These are phyloP conservation scores for Aspergillus tubingensis DNA, from an alignment of 2,329 filamentous ascomycete genomes.

Conservation along the genomic window DNA sequence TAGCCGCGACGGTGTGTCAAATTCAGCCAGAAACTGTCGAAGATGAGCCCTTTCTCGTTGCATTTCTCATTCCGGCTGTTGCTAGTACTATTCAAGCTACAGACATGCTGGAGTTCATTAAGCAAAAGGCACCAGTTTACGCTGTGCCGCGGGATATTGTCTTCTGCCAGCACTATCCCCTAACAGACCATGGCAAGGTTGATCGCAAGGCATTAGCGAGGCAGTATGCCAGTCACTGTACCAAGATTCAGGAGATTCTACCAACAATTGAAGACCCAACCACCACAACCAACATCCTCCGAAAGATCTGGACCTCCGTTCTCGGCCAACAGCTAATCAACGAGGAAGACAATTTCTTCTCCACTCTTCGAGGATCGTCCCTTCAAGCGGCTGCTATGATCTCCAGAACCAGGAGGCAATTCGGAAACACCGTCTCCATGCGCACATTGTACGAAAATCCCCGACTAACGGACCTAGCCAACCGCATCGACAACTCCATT, in stretches of 20 bases:
- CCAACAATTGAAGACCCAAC: not conserved
- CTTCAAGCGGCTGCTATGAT: constrained; percentile 12
- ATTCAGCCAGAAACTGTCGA: not conserved
- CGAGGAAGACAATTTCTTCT: constrained; percentile 12
- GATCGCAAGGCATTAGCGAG: constrained; percentile 19
- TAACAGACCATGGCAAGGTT: constrained; percentile 73
- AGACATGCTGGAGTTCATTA: constrained; percentile 64
- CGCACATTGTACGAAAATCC: constrained; percentile 7
- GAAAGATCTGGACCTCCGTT: constrained; percentile 9
- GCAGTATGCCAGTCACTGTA: not conserved
- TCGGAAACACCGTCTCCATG: constrained; percentile 12
- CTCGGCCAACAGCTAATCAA: not conserved
- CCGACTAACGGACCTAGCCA: constrained; percentile 3
- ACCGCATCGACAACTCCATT: constrained; percentile 1
- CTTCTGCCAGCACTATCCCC: constrained; percentile 63
- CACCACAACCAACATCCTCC: not conserved
- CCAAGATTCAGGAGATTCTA: not conserved
- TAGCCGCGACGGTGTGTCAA: constrained; percentile 2
- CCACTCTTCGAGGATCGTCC: constrained; percentile 12
- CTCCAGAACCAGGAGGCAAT: not conserved
- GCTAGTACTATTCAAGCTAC: constrained; percentile 38
- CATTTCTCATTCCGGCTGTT: constrained; percentile 10
- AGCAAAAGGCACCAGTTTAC: constrained; percentile 67
- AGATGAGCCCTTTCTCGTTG: constrained; percentile 6
- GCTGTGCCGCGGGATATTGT: constrained; percentile 70